phyloP scores from a whole-genome alignment of 1,284 basidiomycete species.

The Rugosomyces carneus region DNA sequence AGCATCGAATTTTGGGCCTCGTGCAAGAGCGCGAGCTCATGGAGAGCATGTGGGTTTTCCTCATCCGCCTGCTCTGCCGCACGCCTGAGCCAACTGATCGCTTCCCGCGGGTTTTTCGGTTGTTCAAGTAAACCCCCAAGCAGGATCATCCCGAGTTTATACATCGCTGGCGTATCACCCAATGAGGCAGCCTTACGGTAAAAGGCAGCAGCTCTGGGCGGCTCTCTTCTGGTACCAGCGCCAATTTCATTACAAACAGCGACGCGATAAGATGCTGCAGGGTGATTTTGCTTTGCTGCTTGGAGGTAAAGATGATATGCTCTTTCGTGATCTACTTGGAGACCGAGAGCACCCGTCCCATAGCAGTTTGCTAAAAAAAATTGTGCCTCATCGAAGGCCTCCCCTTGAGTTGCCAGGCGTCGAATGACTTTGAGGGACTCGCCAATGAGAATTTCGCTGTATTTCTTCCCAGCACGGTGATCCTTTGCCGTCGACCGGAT shows the following conservation, averaged over 20 bases:
- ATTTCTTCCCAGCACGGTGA: constrained; percentile 80
- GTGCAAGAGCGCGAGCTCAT: constrained; percentile 92
- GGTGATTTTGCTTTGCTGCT: constrained; percentile 95
- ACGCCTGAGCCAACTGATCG: constrained; percentile 90
- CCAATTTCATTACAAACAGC: constrained; percentile 99
- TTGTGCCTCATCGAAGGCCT: constrained; percentile 94
- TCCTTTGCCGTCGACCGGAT: constrained; percentile 70
- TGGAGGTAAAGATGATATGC: constrained; percentile 98
- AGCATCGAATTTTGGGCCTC: constrained; percentile 67
- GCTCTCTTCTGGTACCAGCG: constrained; percentile 93
- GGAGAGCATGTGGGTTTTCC: constrained; percentile 96
- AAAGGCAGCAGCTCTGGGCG: constrained; percentile 86
- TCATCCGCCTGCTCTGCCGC: constrained; percentile 97
- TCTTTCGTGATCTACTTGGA: constrained; percentile 95
- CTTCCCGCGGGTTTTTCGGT: constrained; percentile 83
- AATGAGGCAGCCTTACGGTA: constrained; percentile 96
- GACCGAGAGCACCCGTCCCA: constrained; percentile 89
- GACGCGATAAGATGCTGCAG: constrained; percentile 93
- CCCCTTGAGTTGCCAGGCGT: constrained; percentile 83
- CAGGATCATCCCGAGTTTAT: constrained; percentile 96
- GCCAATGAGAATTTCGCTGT: constrained; percentile 81
- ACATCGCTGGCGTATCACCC: constrained; percentile 98
- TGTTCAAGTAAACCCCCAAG: constrained; percentile 84
- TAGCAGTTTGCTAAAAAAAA: constrained; percentile 98
- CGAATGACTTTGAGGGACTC: constrained; percentile 93